phyloP scores from a whole-genome alignment of 164 flowering plant species.

The Berberis thunbergii region DNA sequence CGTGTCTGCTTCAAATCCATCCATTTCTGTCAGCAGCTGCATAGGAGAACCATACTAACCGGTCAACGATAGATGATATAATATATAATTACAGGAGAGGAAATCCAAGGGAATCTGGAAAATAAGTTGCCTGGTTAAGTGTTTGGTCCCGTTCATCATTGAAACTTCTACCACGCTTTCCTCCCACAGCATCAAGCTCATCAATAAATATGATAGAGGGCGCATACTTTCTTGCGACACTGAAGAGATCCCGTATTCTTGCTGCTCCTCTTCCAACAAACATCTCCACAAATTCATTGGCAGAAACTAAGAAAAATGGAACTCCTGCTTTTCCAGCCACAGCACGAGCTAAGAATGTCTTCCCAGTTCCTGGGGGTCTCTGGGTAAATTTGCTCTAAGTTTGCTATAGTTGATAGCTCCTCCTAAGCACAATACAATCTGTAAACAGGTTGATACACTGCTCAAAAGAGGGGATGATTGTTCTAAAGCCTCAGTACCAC shows the following conservation, averaged over 20 bases:
- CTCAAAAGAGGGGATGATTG: not conserved
- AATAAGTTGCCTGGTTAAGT: slow-evolving; percentile 65
- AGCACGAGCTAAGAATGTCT: slow-evolving; percentile 93
- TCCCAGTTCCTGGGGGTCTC: slow-evolving; percentile 98
- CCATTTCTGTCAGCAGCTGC: slow-evolving; percentile 97
- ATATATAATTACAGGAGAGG: not conserved
- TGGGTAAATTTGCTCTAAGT: slow-evolving; percentile 88
- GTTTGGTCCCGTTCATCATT: slow-evolving; percentile 99
- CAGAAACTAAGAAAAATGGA: slow-evolving; percentile 89
- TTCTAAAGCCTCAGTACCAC: no score
- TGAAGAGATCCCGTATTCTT: slow-evolving; percentile 90
- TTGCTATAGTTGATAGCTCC: slow-evolving; percentile 75
- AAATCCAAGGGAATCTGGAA: slow-evolving; percentile 1
- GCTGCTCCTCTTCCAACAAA: slow-evolving; percentile 99
- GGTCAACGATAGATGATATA: slow-evolving; percentile 1
- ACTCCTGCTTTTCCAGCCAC: slow-evolving; percentile 99
- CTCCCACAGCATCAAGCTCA: slow-evolving; percentile 98
- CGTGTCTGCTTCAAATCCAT: slow-evolving; percentile 90
- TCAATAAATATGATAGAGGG: slow-evolving; percentile 97
- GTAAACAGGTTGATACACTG: slow-evolving; percentile 7
- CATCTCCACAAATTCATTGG: slow-evolving; percentile 96
- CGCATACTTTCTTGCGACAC: slow-evolving; percentile 69
- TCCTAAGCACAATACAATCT: slow-evolving; percentile 86
- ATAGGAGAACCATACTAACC: slow-evolving; percentile 10
- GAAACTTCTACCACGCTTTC: slow-evolving; percentile 95